phyloP scores from a whole-genome alignment of 2,329 filamentous ascomycete genomes.

The Penicillium sp. region DNA sequence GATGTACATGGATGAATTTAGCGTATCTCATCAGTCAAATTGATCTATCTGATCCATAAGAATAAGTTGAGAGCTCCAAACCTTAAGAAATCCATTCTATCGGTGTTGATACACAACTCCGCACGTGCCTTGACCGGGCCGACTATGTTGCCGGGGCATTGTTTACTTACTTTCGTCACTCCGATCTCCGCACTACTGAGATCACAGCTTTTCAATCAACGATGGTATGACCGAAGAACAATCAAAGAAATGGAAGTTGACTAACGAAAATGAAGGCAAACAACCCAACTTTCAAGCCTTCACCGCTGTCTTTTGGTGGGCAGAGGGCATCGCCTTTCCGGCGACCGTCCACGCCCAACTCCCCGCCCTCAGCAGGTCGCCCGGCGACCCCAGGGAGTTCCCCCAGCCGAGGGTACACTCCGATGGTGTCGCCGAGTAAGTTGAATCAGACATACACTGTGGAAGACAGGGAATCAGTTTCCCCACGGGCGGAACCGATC shows the following conservation, averaged over 20 bases:
- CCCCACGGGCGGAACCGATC: conserved; percentile 31
- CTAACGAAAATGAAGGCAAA: conserved; percentile 38
- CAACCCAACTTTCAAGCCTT: conserved; percentile 67
- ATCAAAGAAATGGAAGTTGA: not conserved
- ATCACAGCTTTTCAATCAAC: not conserved
- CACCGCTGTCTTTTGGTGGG: conserved; percentile 69
- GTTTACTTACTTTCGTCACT: conserved; percentile 17
- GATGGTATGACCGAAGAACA: conserved; percentile 20
- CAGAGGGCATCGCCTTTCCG: conserved; percentile 69
- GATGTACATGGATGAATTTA: not conserved
- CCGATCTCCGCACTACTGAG: not conserved
- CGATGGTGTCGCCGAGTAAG: conserved; percentile 49
- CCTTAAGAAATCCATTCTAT: not conserved
- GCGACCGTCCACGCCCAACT: conserved; percentile 62
- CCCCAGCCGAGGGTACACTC: conserved; percentile 42
- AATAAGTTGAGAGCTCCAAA: not conserved
- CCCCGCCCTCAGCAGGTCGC: conserved; percentile 58
- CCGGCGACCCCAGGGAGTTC: conserved; percentile 51
- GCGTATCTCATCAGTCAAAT: not conserved
- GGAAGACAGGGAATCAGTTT: conserved; percentile 41
- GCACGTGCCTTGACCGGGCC: conserved; percentile 21
- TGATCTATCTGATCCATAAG: no score
- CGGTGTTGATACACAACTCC: not conserved
- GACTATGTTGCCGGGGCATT: conserved; percentile 27
- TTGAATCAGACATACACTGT: conserved; percentile 48